Percentiles rank a stretch among this genome's conserved stretches.
Evolutionary conservation across 1,284 basidiomycete genomes (phyloP).

Genomic region (Sporisorium exsertum): DNA sequence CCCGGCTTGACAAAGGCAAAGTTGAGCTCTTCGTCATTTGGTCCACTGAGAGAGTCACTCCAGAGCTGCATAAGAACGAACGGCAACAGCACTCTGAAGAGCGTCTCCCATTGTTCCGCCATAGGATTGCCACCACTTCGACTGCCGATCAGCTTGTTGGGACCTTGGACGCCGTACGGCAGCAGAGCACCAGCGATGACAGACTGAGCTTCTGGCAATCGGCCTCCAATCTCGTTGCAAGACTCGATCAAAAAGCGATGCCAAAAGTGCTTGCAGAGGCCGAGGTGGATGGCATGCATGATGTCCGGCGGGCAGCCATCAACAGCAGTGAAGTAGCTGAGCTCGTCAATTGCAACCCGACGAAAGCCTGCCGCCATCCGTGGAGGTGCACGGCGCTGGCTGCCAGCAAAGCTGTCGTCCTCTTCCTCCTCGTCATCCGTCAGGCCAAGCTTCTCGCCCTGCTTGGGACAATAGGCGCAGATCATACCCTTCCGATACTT

Average conservation of each 20-base stretch:
- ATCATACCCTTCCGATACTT: neutral
- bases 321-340: slow-evolving; percentile 3
- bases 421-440: neutral
- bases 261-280: slow-evolving; percentile 16
- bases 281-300: slow-evolving; percentile 20
- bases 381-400: neutral
- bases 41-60: neutral
- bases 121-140: neutral
- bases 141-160: neutral
- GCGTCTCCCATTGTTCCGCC: neutral
- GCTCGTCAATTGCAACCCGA: neutral
- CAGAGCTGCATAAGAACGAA: slow-evolving; percentile 13
- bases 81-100: neutral
- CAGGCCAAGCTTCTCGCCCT: neutral
- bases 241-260: slow-evolving; percentile 2
- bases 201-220: neutral
- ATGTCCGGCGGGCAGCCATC: neutral
- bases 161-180: neutral
- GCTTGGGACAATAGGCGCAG: neutral
- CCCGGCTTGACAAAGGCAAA: neutral
- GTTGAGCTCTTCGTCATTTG: neutral
- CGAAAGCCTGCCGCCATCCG: neutral
- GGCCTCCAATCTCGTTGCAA: neutral
- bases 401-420: too few species aligned
- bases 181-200: neutral